Conservation (phyloP, 2,329 filamentous ascomycete species). For the Exophiala sp. region DNA sequence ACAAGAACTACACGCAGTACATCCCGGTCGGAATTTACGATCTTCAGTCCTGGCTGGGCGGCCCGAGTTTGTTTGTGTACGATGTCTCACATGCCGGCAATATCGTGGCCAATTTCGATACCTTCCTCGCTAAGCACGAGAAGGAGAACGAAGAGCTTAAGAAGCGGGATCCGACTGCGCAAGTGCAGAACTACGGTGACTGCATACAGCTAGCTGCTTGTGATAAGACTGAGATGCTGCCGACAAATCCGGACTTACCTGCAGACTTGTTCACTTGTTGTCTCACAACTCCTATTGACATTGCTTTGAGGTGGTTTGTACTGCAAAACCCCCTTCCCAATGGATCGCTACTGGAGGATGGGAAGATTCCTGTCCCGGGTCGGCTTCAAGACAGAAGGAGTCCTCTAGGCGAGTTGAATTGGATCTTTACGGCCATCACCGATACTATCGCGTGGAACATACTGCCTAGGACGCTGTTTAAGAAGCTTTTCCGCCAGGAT, state of each 20-base stretch:
- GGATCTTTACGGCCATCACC: slow-evolving; percentile 99
- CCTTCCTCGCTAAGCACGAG: slow-evolving; percentile 92
- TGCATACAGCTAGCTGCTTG: slow-evolving; percentile 93
- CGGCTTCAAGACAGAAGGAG: slow-evolving; percentile 89
- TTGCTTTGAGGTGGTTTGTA: slow-evolving; percentile 94
- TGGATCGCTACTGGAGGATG: slow-evolving; percentile 72
- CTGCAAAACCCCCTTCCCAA: slow-evolving; percentile 76
- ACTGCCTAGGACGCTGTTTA: slow-evolving; percentile 82
- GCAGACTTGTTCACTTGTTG: slow-evolving; percentile 96
- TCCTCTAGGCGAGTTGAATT: slow-evolving; percentile 92
- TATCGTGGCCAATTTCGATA: slow-evolving; percentile 90
- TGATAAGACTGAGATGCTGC: slow-evolving; percentile 82
- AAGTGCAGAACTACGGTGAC: slow-evolving; percentile 67
- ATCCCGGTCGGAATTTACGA: slow-evolving; percentile 96
- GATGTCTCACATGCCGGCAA: slow-evolving; percentile 96
- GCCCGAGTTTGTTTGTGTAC: slow-evolving; percentile 94
- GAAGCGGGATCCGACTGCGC: slow-evolving; percentile 68
- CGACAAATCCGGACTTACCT: slow-evolving; percentile 88
- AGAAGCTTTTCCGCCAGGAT: slow-evolving; percentile 95
- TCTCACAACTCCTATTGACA: slow-evolving; percentile 93
- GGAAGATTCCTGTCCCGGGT: slow-evolving; percentile 77
- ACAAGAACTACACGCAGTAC: slow-evolving; percentile 97
- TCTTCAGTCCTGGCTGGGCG: slow-evolving; percentile 90
- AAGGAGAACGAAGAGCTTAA: slow-evolving; percentile 76
- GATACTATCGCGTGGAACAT: slow-evolving; percentile 99